Conservation (phyloP, 73 alveolate species). For the Halteria grandinella region DNA sequence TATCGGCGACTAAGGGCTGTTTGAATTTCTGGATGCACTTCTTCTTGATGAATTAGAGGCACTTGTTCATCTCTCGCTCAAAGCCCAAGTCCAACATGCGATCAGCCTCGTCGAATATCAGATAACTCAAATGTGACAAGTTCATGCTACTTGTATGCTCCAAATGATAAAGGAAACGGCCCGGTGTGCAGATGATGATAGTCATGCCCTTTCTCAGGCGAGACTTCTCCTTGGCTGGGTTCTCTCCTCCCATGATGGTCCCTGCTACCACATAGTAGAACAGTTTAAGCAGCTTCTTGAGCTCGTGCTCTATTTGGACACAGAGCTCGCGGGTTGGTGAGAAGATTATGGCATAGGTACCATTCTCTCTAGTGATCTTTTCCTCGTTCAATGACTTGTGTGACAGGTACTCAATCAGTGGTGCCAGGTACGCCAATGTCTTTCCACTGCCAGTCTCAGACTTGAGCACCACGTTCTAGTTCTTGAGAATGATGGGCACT, state of each 20-base stretch:
- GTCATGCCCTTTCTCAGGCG: slow-evolving; percentile 96
- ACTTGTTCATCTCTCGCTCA: slow-evolving; percentile 89
- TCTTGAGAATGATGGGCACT: slow-evolving; percentile 84
- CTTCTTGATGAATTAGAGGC: slow-evolving; percentile 70
- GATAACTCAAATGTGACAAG: slow-evolving; percentile 69
- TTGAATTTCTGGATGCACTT: slow-evolving; percentile 39
- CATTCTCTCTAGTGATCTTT: slow-evolving; percentile 84
- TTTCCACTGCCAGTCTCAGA: slow-evolving; percentile 98
- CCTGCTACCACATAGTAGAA: slow-evolving; percentile 78
- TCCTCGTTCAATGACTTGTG: slow-evolving; percentile 60
- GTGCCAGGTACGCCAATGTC: slow-evolving; percentile 93
- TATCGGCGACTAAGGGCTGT: slow-evolving; percentile 27
- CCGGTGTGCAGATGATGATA: slow-evolving; percentile 94
- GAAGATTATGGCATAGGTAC: slow-evolving; percentile 86
- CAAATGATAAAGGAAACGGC: slow-evolving; percentile 93
- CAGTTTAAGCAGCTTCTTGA: slow-evolving; percentile 53
- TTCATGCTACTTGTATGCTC: slow-evolving; percentile 78
- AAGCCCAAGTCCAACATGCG: slow-evolving; percentile 96
- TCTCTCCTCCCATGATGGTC: slow-evolving; percentile 92
- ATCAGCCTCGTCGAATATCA: slow-evolving; percentile 97
- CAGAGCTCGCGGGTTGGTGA: slow-evolving; percentile 88
- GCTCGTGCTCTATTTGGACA: slow-evolving; percentile 69
- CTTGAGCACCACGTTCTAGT: slow-evolving; percentile 82
- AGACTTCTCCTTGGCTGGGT: slow-evolving; percentile 90
- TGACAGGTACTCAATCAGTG: slow-evolving; percentile 79